Percentiles rank a stretch among this genome's conserved stretches.
These are phyloP conservation scores for Ochromonas danica DNA, from an alignment of 108 stramenopile species.

Conservation along the genomic window DNA sequence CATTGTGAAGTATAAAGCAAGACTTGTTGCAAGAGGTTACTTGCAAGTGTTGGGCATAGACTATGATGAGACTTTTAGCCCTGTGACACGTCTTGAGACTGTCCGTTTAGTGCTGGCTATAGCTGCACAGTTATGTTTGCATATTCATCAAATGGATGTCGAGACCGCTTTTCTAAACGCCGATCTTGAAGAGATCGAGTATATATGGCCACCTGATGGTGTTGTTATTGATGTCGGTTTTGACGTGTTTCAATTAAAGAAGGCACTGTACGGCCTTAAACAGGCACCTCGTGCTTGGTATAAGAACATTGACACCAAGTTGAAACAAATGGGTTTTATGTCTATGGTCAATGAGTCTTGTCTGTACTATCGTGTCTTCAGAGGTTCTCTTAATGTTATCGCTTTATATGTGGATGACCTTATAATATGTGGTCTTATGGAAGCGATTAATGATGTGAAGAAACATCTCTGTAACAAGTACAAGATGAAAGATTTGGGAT, in stretches of 20 bases:
- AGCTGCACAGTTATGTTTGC: not conserved
- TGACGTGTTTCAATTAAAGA: not conserved
- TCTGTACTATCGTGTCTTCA: slow-evolving; percentile 17
- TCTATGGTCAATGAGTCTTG: not conserved
- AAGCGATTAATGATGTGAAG: not conserved
- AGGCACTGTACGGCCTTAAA: slow-evolving; percentile 27
- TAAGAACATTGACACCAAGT: not conserved
- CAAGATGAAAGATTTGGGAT: not conserved
- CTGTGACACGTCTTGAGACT: slow-evolving; percentile 5
- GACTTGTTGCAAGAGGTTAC: slow-evolving; percentile 22
- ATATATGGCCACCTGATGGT: slow-evolving; percentile 7
- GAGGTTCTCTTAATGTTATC: slow-evolving; percentile 9
- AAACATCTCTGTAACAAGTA: not conserved
- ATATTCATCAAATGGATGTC: not conserved
- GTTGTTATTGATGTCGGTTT: not conserved
- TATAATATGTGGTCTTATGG: slow-evolving; percentile 4
- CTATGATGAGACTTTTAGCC: slow-evolving; percentile 9
- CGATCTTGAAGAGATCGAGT: slow-evolving; percentile 10
- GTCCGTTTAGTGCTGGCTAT: slow-evolving; percentile 3
- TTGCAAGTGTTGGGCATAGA: slow-evolving; percentile 8
- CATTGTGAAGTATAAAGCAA: not conserved
- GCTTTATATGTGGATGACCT: slow-evolving; percentile 31
- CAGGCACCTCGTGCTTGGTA: slow-evolving; percentile 12
- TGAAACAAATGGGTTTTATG: not conserved
- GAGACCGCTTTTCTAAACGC: slow-evolving; percentile 24